Conservation (phyloP, 495 filamentous ascomycete genomes). For the Xylaria nigripes region DNA sequence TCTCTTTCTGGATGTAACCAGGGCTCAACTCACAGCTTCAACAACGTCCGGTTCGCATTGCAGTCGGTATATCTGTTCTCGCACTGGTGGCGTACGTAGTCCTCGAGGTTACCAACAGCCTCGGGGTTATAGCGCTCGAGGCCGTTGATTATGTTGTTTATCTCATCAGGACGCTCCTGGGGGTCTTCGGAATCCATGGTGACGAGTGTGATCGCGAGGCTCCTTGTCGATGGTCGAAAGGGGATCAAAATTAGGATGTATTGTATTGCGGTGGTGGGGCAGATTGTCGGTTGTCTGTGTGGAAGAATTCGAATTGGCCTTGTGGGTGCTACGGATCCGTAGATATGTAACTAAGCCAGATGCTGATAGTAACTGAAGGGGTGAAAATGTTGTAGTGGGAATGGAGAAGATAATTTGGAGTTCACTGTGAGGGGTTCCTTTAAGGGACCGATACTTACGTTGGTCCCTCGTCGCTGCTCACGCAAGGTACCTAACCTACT, state of each 20-base stretch:
- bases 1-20: not conserved
- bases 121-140: constrained; percentile 99
- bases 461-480: too few relatives aligned
- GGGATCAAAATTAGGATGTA: constrained; percentile 15
- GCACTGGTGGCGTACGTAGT: constrained; percentile 91
- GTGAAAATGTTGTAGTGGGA: not conserved
- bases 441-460: too few relatives aligned
- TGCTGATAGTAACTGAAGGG: too few relatives aligned
- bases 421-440: too few relatives aligned
- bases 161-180: constrained; percentile 71
- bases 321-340: constrained; percentile 5
- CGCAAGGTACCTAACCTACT: too few relatives aligned
- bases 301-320: constrained; percentile 22
- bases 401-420: not conserved
- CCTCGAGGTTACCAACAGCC: constrained; percentile 86
- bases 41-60: constrained; percentile 88
- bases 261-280: constrained; percentile 22
- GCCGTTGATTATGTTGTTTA: constrained; percentile 84
- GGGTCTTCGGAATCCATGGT: constrained; percentile 50
- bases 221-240: constrained; percentile 20
- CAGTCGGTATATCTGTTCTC: constrained; percentile 88
- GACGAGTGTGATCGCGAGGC: constrained; percentile 23
- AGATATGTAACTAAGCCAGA: not conserved
- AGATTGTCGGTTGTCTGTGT: constrained; percentile 8
- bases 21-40: constrained; percentile 91